Evolutionary conservation across 768 basidiomycete species (phyloP).

Genomic region (Cystofilobasidium bisporidii): DNA sequence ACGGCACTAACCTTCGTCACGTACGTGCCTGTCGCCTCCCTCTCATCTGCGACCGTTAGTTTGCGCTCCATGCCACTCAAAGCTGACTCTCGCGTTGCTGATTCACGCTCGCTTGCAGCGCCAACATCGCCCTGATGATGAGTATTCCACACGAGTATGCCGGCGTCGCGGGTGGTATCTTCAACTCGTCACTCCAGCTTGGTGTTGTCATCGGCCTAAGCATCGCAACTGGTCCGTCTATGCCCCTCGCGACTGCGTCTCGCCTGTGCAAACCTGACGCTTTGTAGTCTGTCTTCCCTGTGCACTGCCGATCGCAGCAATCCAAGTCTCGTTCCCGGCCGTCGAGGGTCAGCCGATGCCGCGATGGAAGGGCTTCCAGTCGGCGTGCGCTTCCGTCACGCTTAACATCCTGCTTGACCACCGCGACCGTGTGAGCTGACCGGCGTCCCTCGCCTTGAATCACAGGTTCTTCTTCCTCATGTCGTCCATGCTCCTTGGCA

Average conservation of each 20-base stretch:
- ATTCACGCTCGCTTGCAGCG: no score
- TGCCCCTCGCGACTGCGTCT: background rate
- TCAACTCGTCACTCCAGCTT: background rate
- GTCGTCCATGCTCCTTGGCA: background rate
- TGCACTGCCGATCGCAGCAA: no score
- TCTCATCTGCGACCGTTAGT: no score
- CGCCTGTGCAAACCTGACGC: background rate
- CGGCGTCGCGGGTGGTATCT: background rate
- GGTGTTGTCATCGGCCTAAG: slow-evolving; percentile 1
- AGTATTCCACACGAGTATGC: background rate
- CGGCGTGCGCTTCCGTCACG: background rate
- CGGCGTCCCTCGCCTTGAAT: background rate
- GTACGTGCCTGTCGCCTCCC: no score
- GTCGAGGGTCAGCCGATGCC: background rate
- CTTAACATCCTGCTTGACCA: background rate
- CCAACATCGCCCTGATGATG: background rate
- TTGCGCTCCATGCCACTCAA: no score
- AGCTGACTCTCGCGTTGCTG: no score
- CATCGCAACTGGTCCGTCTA: background rate
- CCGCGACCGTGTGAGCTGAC: background rate
- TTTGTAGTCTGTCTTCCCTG: background rate
- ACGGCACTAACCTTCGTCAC: background rate
- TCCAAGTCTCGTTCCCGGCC: background rate
- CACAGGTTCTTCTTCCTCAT: slow-evolving; percentile 10
- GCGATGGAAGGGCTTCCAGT: background rate